These are phyloP conservation scores for Phanerochaete carnosa DNA, from an alignment of 768 basidiomycete genomes.

Conservation along the genomic window DNA sequence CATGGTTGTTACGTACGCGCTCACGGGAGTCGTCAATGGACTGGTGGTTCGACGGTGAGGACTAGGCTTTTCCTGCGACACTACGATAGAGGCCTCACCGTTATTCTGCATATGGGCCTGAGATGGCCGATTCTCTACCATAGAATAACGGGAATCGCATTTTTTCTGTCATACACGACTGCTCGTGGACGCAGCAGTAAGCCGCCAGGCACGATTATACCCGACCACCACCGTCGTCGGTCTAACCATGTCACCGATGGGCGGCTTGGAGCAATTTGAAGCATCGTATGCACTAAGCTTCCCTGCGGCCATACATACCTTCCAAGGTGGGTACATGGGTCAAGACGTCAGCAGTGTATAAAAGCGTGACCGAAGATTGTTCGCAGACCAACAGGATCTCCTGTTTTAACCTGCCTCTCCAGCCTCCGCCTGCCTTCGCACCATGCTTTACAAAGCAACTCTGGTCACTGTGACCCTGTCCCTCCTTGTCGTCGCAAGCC, in stretches of 20 bases:
- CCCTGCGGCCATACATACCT: too few relatives aligned
- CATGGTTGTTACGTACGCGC: too few relatives aligned
- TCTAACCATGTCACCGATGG: too few relatives aligned
- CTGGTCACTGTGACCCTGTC: constrained; percentile 24
- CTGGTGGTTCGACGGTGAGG: background rate
- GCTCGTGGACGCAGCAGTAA: too few relatives aligned
- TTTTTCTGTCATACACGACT: too few relatives aligned
- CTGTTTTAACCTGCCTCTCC: constrained; percentile 10
- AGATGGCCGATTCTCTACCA: background rate
- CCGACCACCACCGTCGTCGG: too few relatives aligned
- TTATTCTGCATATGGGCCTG: background rate
- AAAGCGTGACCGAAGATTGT: background rate
- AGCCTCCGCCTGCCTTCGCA: background rate
- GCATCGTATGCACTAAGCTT: too few relatives aligned
- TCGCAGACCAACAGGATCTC: constrained; percentile 13
- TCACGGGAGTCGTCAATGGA: too few relatives aligned
- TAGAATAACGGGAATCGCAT: too few relatives aligned
- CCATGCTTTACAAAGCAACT: constrained; percentile 29
- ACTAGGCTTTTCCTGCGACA: background rate
- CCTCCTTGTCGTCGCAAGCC: constrained; percentile 24
- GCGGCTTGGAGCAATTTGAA: too few relatives aligned
- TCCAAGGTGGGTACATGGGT: too few relatives aligned
- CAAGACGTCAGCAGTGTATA: background rate
- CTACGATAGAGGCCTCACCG: background rate
- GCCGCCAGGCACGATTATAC: too few relatives aligned